Conservation (phyloP, 352 stramenopile genomes). For the Blastocystis sp. region DNA sequence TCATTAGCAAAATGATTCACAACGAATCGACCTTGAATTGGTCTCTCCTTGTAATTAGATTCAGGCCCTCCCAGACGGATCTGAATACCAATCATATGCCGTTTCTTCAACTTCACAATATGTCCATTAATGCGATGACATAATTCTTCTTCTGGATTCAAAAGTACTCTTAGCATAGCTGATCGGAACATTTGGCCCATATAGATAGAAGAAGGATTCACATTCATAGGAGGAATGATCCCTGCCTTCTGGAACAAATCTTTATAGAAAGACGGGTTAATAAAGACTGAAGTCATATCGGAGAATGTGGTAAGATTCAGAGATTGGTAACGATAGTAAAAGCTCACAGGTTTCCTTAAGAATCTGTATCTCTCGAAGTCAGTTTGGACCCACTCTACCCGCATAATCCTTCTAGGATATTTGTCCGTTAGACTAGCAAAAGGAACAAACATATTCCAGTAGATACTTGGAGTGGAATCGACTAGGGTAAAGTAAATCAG, state of each 20-base stretch:
- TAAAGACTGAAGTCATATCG: background rate
- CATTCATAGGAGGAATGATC: background rate
- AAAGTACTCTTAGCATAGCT: background rate
- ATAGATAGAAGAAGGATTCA: background rate
- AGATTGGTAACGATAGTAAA: background rate
- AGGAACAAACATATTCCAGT: background rate
- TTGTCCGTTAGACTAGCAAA: background rate
- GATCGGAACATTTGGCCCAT: background rate
- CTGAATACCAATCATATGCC: constrained; percentile 30
- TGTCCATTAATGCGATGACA: constrained; percentile 34
- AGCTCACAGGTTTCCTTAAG: background rate
- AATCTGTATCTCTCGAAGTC: background rate
- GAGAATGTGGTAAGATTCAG: background rate
- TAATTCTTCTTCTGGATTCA: background rate
- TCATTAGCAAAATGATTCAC: background rate
- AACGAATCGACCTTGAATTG: background rate
- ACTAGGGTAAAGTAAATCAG: background rate
- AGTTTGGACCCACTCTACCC: background rate
- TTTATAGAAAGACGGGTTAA: background rate
- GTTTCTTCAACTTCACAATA: background rate
- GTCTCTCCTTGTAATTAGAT: constrained; percentile 15
- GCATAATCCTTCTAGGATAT: too few relatives aligned
- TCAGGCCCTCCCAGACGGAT: background rate
- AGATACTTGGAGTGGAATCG: background rate
- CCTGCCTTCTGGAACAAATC: background rate